A percentile compares a stretch with the other conserved stretches of the same genome.
phyloP scores from a whole-genome alignment of 768 basidiomycete species.

The Botryobasidium botryosum region DNA sequence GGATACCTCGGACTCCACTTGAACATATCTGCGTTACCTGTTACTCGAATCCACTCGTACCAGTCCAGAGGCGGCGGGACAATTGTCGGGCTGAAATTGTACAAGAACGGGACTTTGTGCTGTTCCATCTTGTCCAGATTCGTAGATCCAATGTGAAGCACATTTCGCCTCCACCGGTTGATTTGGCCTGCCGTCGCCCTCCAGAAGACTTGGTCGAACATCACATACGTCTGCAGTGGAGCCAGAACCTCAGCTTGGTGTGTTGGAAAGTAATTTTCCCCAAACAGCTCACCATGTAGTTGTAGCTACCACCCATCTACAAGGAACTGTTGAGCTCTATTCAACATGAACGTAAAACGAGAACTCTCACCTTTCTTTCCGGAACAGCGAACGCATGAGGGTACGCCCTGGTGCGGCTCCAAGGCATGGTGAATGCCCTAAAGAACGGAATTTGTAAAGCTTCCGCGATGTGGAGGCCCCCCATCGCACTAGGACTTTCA shows the following conservation, averaged over 20 bases:
- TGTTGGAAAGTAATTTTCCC: no score
- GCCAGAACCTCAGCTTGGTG: background rate
- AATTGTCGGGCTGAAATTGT: slow-evolving; percentile 85
- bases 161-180: slow-evolving; percentile 78
- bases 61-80: slow-evolving; percentile 93
- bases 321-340: slow-evolving; percentile 12
- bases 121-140: slow-evolving; percentile 91
- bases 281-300: slow-evolving; percentile 91
- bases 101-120: slow-evolving; percentile 94
- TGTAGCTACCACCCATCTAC: slow-evolving; percentile 91
- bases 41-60: slow-evolving; percentile 96
- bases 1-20: background rate
- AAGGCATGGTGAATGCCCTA: slow-evolving; percentile 94
- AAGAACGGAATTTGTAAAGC: slow-evolving; percentile 87
- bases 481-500: slow-evolving; percentile 96
- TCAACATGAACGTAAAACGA: slow-evolving; percentile 2
- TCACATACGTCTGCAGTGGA: slow-evolving; percentile 57
- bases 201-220: slow-evolving; percentile 99
- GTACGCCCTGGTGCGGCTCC: slow-evolving; percentile 91
- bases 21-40: slow-evolving; percentile 31
- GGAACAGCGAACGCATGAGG: slow-evolving; percentile 98
- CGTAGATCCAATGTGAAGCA: slow-evolving; percentile 59
- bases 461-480: slow-evolving; percentile 91
- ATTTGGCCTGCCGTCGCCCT: slow-evolving; percentile 84
- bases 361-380: slow-evolving; percentile 56